Conservation (phyloP, 2,329 filamentous ascomycete genomes). For the Rhynchosporium graminicola region DNA sequence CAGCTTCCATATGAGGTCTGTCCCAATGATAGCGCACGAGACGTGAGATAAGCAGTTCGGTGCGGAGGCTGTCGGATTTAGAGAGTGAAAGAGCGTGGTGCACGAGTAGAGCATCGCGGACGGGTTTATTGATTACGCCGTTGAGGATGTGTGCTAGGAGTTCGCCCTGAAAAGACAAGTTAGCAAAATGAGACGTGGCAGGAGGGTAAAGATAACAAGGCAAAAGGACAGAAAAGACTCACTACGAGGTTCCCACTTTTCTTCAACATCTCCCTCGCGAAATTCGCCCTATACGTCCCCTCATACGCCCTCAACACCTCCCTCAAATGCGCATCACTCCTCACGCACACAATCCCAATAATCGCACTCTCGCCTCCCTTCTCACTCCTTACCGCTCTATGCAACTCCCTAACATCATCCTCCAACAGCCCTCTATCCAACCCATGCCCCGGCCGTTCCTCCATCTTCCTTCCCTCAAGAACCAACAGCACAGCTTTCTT, state of each 20-base stretch:
- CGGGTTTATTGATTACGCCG: slow-evolving; percentile 92
- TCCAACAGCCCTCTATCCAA: slow-evolving; percentile 54
- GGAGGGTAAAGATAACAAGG: slow-evolving; percentile 8
- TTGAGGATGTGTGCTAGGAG: slow-evolving; percentile 93
- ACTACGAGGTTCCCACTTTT: slow-evolving; percentile 93
- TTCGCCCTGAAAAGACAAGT: slow-evolving; percentile 68
- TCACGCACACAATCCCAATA: slow-evolving; percentile 77
- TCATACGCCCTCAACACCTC: slow-evolving; percentile 81
- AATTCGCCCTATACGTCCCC: slow-evolving; percentile 71
- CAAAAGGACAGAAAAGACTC: slow-evolving; percentile 47
- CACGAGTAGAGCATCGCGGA: slow-evolving; percentile 86
- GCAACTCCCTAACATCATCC: slow-evolving; percentile 72
- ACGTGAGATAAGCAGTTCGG: slow-evolving; percentile 84
- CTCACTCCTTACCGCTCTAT: slow-evolving; percentile 66
- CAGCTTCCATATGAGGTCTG: slow-evolving; percentile 71
- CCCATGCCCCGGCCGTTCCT: slow-evolving; percentile 53
- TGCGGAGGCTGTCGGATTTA: slow-evolving; percentile 65
- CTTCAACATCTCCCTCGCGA: slow-evolving; percentile 81
- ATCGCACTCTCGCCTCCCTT: slow-evolving; percentile 86
- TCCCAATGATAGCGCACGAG: slow-evolving; percentile 95
- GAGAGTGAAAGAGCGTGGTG: slow-evolving; percentile 84
- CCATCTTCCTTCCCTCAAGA: slow-evolving; percentile 80
- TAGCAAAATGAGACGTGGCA: not conserved
- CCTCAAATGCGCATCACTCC: slow-evolving; percentile 79
- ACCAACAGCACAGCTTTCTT: slow-evolving; percentile 82